Evolutionary conservation across 1,139 yeast genomes (phyloP).

Genomic region (Hyphopichia fennica): DNA sequence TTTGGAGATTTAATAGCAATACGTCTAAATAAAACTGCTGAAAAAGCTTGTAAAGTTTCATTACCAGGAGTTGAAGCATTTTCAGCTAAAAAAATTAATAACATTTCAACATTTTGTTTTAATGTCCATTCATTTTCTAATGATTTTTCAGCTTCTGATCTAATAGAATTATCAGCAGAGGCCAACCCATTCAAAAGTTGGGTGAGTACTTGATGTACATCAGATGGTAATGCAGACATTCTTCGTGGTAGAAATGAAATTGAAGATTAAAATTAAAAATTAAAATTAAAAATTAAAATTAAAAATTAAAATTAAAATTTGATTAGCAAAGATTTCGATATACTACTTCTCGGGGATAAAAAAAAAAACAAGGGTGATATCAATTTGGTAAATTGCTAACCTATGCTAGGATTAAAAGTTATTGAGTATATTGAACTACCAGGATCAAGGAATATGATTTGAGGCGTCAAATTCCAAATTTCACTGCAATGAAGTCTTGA

Average conservation of each 20-base stretch:
- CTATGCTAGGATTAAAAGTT: too few relatives aligned
- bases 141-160: conserved; percentile 76
- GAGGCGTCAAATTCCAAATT: not conserved
- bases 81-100: conserved; percentile 79
- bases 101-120: conserved; percentile 60
- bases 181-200: conserved; percentile 68
- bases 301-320: not conserved
- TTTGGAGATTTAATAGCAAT: conserved; percentile 78
- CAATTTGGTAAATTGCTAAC: too few relatives aligned
- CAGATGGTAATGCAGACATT: conserved; percentile 65
- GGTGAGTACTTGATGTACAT: conserved; percentile 54
- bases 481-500: not conserved
- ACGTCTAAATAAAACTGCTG: conserved; percentile 88
- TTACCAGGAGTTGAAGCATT: conserved; percentile 65
- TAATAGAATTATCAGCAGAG: conserved; percentile 71
- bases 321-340: too few relatives aligned
- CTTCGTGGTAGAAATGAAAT: not conserved
- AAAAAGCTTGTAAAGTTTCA: conserved; percentile 59
- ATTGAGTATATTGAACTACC: too few relatives aligned
- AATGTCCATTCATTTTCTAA: conserved; percentile 77
- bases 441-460: not conserved
- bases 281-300: not conserved
- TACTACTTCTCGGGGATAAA: not conserved
- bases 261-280: conserved; percentile 5
- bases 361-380: too few relatives aligned